These are phyloP conservation scores for Tanacetum coccineum DNA, from an alignment of 129 eudicot species.

Conservation along the genomic window DNA sequence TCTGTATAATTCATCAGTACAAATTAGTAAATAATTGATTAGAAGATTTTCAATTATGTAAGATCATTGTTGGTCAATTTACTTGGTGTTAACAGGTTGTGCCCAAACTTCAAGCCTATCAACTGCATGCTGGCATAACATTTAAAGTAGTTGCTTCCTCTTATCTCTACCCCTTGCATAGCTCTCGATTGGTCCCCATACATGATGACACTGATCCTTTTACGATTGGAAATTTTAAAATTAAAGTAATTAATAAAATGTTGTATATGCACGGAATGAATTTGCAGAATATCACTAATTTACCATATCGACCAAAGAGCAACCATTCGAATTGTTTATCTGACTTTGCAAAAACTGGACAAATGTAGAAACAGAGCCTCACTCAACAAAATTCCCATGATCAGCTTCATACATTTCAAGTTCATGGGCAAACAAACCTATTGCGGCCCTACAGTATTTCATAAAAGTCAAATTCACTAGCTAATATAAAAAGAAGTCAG, in stretches of 20 bases:
- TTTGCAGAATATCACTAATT: slow-evolving; percentile 16
- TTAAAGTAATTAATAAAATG: slow-evolving; percentile 3
- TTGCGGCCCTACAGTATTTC: slow-evolving; percentile 56
- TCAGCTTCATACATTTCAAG: slow-evolving; percentile 82
- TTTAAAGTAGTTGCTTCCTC: slow-evolving; percentile 82
- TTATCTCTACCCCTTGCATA: slow-evolving; percentile 74
- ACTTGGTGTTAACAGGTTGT: slow-evolving; percentile 82
- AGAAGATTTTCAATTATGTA: background rate
- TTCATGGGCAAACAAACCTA: slow-evolving; percentile 91
- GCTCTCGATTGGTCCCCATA: slow-evolving; percentile 93
- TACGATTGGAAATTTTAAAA: slow-evolving; percentile 21
- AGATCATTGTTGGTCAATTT: slow-evolving; percentile 18
- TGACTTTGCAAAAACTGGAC: slow-evolving; percentile 70
- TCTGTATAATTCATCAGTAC: slow-evolving; percentile 46
- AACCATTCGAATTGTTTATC: slow-evolving; percentile 54
- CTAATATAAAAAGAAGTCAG: background rate
- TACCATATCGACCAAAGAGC: slow-evolving; percentile 56
- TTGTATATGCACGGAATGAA: background rate
- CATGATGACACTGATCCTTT: slow-evolving; percentile 79
- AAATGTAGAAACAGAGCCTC: no score
- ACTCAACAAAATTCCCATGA: slow-evolving; percentile 60
- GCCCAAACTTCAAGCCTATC: slow-evolving; percentile 99
- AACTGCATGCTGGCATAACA: slow-evolving; percentile 96
- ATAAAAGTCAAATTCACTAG: background rate
- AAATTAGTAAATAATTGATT: slow-evolving; percentile 9